Base-by-base conservation (phyloP, 2,329 filamentous ascomycete genomes). In the Aureobasidium mangrovei region DNA sequence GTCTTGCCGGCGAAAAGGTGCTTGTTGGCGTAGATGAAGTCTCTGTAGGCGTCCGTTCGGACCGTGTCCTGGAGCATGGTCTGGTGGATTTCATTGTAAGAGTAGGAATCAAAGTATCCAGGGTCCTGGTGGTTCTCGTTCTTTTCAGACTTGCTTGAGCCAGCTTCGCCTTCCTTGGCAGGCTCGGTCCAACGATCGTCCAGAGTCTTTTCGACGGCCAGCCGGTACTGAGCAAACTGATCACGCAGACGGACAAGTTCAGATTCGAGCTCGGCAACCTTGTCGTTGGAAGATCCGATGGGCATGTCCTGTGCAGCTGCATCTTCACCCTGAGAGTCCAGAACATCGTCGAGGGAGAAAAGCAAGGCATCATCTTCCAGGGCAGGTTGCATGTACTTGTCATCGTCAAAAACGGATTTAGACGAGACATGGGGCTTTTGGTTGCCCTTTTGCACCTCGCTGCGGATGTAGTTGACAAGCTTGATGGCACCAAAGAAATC, bases 21-120 rank as follows among this genome's bases (percentile, higher is more conserved):
- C 69, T 95, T 93, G 73, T 96, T 89, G 61, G 84, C 82, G 72
- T 96, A 95, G 64, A 96, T 90, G 67, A 96, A 95, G 71, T 97
- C 90, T 43, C 91, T 83, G 71, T 97, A 97, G 3, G 88, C 85
- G 63, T 95, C 87, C 8, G 91, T 97, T 49, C 91, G 85, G 39
- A 95, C 78, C 0, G 81, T 77, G 65, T 97, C 91, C 68, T 95
- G 95, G 58, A 97, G 79, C 91, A 97, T 97, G 6, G 86, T 90
- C 67, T 95, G 89, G 68, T 97, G 91, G 54, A 97, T 96, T 55
- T 89, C 88, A 51, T 61, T 61, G 57, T 58, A 62, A 44, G 59
- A 58, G 54, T 63, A 63, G 7, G 61, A 60, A 7, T 62, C 60
- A 40, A 63, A 63, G 58, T 63, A 63, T 3, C 57, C 57, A 32